These are phyloP conservation scores for Thalassiosira ordinaria DNA, from an alignment of 352 stramenopile species.

Conservation along the genomic window DNA sequence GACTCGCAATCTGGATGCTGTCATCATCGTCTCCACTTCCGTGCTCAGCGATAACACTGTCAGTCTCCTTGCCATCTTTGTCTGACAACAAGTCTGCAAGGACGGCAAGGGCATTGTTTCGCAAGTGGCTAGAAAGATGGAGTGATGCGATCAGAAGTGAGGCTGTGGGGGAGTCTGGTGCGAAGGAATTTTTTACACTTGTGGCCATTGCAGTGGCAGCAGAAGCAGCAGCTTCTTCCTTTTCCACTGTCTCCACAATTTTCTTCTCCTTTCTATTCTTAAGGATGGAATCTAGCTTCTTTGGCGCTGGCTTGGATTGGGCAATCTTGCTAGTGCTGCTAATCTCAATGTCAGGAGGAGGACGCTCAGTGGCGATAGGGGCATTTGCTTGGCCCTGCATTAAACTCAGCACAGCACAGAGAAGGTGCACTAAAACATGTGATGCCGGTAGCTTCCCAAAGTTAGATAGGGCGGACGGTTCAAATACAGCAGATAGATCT, in stretches of 20 bases:
- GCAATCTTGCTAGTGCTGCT: too few relatives aligned
- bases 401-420: slow-evolving; percentile 46
- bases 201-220: background rate
- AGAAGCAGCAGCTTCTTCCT: slow-evolving; percentile 52
- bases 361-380: too few relatives aligned
- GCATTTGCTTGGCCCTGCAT: too few relatives aligned
- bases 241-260: background rate
- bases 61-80: slow-evolving; percentile 1
- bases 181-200: slow-evolving; percentile 1
- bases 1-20: slow-evolving; percentile 63
- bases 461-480: slow-evolving; percentile 64
- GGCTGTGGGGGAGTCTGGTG: slow-evolving; percentile 48
- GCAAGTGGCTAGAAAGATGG: slow-evolving; percentile 53
- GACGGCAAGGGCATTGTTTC: slow-evolving; percentile 33
- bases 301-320: slow-evolving; percentile 3
- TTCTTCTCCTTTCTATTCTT: background rate
- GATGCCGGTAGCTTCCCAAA: slow-evolving; percentile 79
- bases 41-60: background rate
- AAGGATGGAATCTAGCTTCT: background rate
- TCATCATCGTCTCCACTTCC: slow-evolving; percentile 8
- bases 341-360: too few relatives aligned
- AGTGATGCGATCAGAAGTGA: slow-evolving; percentile 57
- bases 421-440: slow-evolving; percentile 76
- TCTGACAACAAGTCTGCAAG: slow-evolving; percentile 45
- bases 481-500: slow-evolving; percentile 55